Base-by-base conservation (phyloP, 208 protist species). In the Crithidia fasciculata region DNA sequence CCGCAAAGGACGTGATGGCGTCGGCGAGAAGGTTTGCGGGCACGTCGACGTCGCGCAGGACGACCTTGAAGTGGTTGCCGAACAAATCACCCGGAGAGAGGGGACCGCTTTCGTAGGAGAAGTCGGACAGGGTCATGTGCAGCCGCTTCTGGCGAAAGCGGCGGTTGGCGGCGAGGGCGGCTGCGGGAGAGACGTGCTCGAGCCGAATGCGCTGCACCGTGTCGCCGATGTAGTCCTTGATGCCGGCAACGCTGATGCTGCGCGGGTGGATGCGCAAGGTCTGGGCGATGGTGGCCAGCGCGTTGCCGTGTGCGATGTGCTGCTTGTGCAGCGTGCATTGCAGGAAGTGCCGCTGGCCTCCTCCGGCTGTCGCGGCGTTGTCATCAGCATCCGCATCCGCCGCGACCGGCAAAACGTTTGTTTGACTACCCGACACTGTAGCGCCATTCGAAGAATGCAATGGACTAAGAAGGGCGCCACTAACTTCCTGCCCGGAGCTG, bases 161-260 rank as follows among this genome's bases (percentile, higher is more conserved):
- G 39, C 75, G 73, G 61, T 94, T 93, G 19, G 89, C 89, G 19
- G 81, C 65, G 53, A 92, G 64, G 10, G 84, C 88, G 18, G 92
- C 69, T 2, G 78, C 69, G 5, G 92, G 92, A 0, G 86, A 89
- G 37, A 94, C 85, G n/a, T 87, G 79, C 53, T 91, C 73, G 5
- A 96, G 56, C 3, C 89, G 78, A 41, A 96, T 83, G 12, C 88
- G 85, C 77, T 96, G 92, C 59, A 94, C 82, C 1, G 92, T 96
- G 69, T 96, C 92, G 5, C 92, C 92, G 71, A 94, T 84, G 76
- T 85, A 96, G 69, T 96, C 92, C 74, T 96, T 96, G 52, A 96
- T 96, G 37, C 92, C 92, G 12, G 89, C 81, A 7, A 92, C 83
- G 37, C 84, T 91, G 75, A 96, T 92, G 55, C 77, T 81, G 52